Conservation (phyloP, 768 basidiomycete species). For the Aureoboletus auriporus region DNA sequence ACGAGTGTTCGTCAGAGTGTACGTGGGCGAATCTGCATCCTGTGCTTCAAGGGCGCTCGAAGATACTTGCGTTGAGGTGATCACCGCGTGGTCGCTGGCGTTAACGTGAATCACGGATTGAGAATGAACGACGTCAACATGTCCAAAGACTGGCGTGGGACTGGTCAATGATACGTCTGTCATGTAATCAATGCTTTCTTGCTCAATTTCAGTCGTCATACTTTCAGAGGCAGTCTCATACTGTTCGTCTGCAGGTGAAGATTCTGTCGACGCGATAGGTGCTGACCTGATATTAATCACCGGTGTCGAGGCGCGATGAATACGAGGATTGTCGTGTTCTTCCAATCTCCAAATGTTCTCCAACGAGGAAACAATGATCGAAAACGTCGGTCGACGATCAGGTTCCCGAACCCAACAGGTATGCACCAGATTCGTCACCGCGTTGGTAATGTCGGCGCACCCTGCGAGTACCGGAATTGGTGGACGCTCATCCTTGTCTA, state of each 20-base stretch:
- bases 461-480: slow-evolving; percentile 36
- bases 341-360: slow-evolving; percentile 41
- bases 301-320: background rate
- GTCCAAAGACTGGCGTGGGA: slow-evolving; percentile 3
- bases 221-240: slow-evolving; percentile 28
- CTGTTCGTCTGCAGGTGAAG: slow-evolving; percentile 19
- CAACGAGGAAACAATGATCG: slow-evolving; percentile 42
- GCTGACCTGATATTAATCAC: background rate
- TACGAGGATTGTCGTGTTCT: slow-evolving; percentile 17
- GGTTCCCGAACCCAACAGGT: slow-evolving; percentile 58
- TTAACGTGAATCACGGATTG: background rate
- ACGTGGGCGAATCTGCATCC: slow-evolving; percentile 13
- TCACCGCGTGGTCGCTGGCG: slow-evolving; percentile 3
- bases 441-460: slow-evolving; percentile 29
- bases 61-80: background rate
- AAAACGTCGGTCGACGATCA: slow-evolving; percentile 49
- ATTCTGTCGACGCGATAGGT: slow-evolving; percentile 6
- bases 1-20: slow-evolving; percentile 36
- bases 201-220: slow-evolving; percentile 16
- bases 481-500: slow-evolving; percentile 53
- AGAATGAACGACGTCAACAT: background rate
- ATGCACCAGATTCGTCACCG: slow-evolving; percentile 42
- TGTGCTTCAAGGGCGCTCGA: background rate
- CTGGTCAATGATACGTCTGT: slow-evolving; percentile 15
- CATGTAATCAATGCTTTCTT: slow-evolving; percentile 11